phyloP scores from a whole-genome alignment of 2,329 filamentous ascomycete species.

The Ascochyta pisi region DNA sequence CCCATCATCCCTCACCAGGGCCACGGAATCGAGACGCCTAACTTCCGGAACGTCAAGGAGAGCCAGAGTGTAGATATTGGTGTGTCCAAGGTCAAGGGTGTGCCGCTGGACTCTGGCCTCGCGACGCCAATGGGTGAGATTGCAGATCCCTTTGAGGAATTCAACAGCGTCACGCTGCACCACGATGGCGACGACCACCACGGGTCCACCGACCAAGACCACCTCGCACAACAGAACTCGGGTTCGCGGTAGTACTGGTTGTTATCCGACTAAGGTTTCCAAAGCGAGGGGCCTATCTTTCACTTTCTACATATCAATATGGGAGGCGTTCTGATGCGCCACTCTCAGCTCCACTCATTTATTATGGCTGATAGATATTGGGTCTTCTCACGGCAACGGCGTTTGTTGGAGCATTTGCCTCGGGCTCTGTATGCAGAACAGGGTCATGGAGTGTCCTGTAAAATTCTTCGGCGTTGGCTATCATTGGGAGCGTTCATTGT shows the following conservation, averaged over 20 bases:
- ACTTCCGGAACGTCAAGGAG: conserved; percentile 98
- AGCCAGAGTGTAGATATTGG: conserved; percentile 88
- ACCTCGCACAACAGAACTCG: conserved; percentile 30
- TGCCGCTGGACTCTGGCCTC: conserved; percentile 84
- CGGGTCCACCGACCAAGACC: conserved; percentile 25
- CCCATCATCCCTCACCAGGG: conserved; percentile 94
- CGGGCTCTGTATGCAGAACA: conserved; percentile 1
- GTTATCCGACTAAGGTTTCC: not conserved
- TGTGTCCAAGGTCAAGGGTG: conserved; percentile 68
- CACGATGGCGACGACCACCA: conserved; percentile 84
- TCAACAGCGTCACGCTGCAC: conserved; percentile 96
- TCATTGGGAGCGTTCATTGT: conserved; percentile 11
- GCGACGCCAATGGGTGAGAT: conserved; percentile 83
- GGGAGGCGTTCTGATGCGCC: conserved; percentile 31
- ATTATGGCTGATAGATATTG: conserved; percentile 26
- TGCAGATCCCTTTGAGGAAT: conserved; percentile 94
- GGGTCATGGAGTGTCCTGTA: conserved; percentile 6
- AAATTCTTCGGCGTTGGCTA: conserved; percentile 14
- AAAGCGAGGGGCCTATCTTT: not conserved
- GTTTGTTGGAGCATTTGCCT: conserved; percentile 24
- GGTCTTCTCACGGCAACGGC: conserved; percentile 28
- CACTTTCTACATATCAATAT: conserved; percentile 14
- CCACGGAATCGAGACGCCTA: conserved; percentile 89
- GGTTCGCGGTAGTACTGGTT: conserved; percentile 10
- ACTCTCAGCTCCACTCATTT: conserved; percentile 43